Conservation (phyloP, 2,329 filamentous ascomycete species). For the Cladosporium sp. region DNA sequence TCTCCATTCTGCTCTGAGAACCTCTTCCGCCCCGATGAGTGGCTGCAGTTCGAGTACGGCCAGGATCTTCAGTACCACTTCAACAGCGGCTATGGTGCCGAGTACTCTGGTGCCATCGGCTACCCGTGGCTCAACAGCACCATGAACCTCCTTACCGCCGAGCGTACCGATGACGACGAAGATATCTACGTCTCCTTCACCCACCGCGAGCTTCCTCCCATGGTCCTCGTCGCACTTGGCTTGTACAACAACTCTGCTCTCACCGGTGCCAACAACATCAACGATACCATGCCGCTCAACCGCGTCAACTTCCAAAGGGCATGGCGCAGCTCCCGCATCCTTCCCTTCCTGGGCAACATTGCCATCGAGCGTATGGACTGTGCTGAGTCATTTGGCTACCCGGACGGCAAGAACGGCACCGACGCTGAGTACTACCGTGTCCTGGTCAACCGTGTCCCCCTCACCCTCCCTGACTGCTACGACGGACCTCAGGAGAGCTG, state of each 20-base stretch:
- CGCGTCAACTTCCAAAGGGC: constrained; percentile 63
- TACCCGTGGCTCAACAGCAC: constrained; percentile 68
- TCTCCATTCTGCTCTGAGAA: constrained; percentile 63
- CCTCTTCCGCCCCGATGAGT: constrained; percentile 62
- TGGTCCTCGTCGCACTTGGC: constrained; percentile 65
- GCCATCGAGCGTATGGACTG: constrained; percentile 67
- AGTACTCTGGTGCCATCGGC: constrained; percentile 59
- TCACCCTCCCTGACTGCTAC: constrained; percentile 49
- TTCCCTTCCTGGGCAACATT: constrained; percentile 67
- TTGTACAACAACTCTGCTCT: constrained; percentile 68
- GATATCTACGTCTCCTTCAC: constrained; percentile 69
- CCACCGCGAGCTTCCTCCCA: constrained; percentile 67
- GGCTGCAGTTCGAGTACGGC: constrained; percentile 64
- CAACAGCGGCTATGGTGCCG: constrained; percentile 65
- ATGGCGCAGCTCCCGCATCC: constrained; percentile 63
- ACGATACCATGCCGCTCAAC: constrained; percentile 65
- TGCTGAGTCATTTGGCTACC: constrained; percentile 55
- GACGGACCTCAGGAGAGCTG: constrained; percentile 56
- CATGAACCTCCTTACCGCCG: constrained; percentile 51
- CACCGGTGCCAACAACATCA: constrained; percentile 54
- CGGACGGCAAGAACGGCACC: constrained; percentile 35
- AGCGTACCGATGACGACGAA: constrained; percentile 44
- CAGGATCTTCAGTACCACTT: constrained; percentile 71
- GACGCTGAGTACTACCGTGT: constrained; percentile 50
- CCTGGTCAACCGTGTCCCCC: constrained; percentile 53